Conservation (phyloP, 768 basidiomycete genomes). For the Collybia mongolica region DNA sequence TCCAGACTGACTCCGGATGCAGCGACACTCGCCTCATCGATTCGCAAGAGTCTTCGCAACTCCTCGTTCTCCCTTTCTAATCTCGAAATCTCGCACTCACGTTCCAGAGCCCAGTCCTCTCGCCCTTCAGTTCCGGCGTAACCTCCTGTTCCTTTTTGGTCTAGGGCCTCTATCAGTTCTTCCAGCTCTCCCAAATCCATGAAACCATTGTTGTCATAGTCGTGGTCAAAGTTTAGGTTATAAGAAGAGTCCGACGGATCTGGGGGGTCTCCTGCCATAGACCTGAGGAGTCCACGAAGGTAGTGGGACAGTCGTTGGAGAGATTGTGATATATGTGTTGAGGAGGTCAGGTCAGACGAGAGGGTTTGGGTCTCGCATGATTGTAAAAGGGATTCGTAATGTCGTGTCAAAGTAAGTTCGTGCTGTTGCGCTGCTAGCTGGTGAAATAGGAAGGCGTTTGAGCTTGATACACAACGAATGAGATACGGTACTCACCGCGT, state of each 20-base stretch:
- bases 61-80: conserved; percentile 82
- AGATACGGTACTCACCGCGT: conserved; percentile 39
- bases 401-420: conserved; percentile 80
- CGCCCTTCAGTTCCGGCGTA: conserved; percentile 37
- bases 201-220: conserved; percentile 32
- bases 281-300: conserved; percentile 70
- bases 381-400: conserved; percentile 83
- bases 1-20: conserved; percentile 55
- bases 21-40: conserved; percentile 57
- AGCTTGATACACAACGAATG: not conserved
- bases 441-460: not conserved
- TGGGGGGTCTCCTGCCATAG: conserved; percentile 62
- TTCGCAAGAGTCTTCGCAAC: conserved; percentile 72
- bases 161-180: conserved; percentile 41
- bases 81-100: conserved; percentile 84
- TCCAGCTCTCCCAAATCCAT: conserved; percentile 39
- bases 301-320: conserved; percentile 70
- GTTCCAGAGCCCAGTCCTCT: conserved; percentile 83
- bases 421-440: conserved; percentile 93
- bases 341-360: conserved; percentile 54
- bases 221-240: conserved; percentile 26
- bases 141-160: conserved; percentile 23
- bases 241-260: conserved; percentile 40
- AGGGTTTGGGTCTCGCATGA: conserved; percentile 58
- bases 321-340: conserved; percentile 60